Conservation (phyloP, 306 rosid species). For the Crataegus laevigata region DNA sequence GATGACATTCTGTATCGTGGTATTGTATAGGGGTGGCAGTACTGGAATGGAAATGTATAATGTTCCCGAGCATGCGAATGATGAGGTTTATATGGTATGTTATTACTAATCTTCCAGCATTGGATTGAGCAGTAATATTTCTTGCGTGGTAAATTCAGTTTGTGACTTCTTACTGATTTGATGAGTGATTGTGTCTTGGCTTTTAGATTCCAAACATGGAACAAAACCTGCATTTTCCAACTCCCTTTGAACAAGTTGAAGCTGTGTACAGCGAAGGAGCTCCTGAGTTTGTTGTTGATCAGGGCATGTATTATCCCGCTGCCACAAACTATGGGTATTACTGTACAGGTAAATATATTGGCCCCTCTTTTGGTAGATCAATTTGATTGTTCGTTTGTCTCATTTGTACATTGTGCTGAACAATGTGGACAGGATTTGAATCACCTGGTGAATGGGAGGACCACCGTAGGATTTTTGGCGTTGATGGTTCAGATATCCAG, state of each 20-base stretch:
- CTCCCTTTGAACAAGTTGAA: constrained; percentile 59
- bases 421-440: constrained; percentile 57
- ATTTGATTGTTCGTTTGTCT: constrained; percentile 7
- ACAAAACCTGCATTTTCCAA: constrained; percentile 43
- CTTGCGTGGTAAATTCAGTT: constrained; percentile 1
- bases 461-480: constrained; percentile 66
- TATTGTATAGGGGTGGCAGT: constrained; percentile 56
- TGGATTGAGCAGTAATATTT: neutral
- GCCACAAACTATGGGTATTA: constrained; percentile 89
- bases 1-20: constrained; percentile 20
- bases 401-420: constrained; percentile 6
- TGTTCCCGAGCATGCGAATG: constrained; percentile 40
- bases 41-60: constrained; percentile 54
- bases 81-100: constrained; percentile 50
- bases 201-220: constrained; percentile 53
- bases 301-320: constrained; percentile 76
- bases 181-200: constrained; percentile 14
- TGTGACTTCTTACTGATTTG: neutral
- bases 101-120: neutral
- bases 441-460: constrained; percentile 93
- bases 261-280: constrained; percentile 68
- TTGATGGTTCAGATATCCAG: constrained; percentile 69
- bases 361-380: neutral
- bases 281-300: constrained; percentile 78
- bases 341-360: constrained; percentile 60